Percentiles rank a stretch among this genome's conserved stretches.
phyloP scores from a whole-genome alignment of 345 rosid species.

The Aegle marmelos region DNA sequence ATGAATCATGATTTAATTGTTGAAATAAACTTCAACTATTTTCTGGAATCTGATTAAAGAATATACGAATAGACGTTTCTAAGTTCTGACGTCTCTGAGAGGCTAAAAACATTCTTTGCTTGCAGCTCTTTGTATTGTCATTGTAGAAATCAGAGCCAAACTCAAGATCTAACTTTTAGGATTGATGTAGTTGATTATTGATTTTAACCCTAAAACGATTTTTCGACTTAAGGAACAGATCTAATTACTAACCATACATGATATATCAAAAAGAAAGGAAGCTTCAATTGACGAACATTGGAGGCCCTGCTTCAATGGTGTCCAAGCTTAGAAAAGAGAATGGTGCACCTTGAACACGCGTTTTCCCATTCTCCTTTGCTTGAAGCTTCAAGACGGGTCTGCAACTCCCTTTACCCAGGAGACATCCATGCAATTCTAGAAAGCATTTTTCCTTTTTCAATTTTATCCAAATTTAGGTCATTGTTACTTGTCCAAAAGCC shows the following conservation, averaged over 20 bases:
- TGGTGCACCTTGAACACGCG: neutral
- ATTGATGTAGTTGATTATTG: neutral
- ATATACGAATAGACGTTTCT: neutral
- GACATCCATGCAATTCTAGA: neutral
- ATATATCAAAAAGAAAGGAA: neutral
- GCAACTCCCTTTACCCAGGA: neutral
- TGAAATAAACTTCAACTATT: neutral
- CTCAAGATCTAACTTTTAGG: neutral
- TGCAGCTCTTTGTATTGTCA: neutral
- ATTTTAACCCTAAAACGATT: neutral
- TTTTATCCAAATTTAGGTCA: neutral
- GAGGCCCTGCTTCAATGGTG: neutral
- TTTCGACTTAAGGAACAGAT: neutral
- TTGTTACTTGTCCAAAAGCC: neutral
- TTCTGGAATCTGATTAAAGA: neutral
- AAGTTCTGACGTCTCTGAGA: neutral
- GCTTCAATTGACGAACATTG: neutral
- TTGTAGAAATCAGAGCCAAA: neutral
- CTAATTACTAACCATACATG: neutral
- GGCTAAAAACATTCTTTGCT: neutral
- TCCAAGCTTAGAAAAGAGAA: neutral
- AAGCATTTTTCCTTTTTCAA: neutral
- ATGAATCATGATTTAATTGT: neutral
- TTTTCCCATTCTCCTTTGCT: neutral
- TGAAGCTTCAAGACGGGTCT: too few relatives aligned